Base-by-base conservation (phyloP, 192 early-diverging fungal species). In the Backusella parvicylindrica region DNA sequence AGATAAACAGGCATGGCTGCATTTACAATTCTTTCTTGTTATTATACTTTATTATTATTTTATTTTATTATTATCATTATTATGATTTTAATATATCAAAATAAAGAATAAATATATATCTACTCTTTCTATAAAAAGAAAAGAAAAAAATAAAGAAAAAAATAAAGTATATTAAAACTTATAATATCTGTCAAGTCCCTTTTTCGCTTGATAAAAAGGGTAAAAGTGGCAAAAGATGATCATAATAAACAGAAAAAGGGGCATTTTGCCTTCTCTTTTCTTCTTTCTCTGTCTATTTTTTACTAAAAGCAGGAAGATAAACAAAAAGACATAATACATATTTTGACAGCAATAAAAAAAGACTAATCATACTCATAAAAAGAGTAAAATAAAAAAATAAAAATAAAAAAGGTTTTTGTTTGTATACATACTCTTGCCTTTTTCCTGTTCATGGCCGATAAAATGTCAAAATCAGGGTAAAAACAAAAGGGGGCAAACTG, bases 1-100 rank as follows among this genome's bases (percentile, higher is more conserved):
- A 68, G 36, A 37, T 37, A 68, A 68, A 68, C 66, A 68, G 36
- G 33, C 33, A 37, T 36, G 33, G 66, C 66, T 36, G 66, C 66
- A 36, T 68, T 68, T 68, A 37, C 66, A 68, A 68, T 68, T 65
- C 64, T 33, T 18, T 65, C 28, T 31, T 26, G 23, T 56, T 65
- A 33, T 33, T 65, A 12, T 68, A 37, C 35, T 68, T n/a, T 68
- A 18, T 68, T 68, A 36, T 56, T 60, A 60, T 60, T 26, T 9
- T 26, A 9, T 21, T 18, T 53, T 53, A 53, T 53, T 53, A 53
- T 60, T 23, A 60, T 60, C 3, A 60, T 60, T 60, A 60, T 60
- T 60, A 28, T 28, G 26, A 60, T 60, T 28, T 28, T 60, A 60
- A 60, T 60, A 11, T 60, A 47, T n/a, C 43, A 47, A 47, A 47